phyloP scores from a whole-genome alignment of 2,329 filamentous ascomycete species.

The Arthrobotrys sphaeroides region DNA sequence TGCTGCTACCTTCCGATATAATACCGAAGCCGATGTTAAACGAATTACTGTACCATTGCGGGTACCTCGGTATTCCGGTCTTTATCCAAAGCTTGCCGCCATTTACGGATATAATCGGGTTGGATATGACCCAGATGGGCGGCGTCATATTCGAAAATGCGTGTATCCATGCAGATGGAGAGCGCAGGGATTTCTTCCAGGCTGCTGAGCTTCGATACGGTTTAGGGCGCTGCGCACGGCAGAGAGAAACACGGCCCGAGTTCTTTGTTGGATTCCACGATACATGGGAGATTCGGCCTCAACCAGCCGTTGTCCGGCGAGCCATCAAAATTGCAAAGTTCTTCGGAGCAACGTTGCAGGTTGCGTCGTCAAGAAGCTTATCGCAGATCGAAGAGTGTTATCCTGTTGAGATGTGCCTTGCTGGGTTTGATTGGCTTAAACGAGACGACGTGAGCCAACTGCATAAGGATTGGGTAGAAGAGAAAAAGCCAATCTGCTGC shows the following conservation, averaged over 20 bases:
- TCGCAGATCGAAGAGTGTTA: slow-evolving; percentile 58
- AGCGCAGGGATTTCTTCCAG: slow-evolving; percentile 64
- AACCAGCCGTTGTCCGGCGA: slow-evolving; percentile 60
- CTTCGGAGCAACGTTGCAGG: slow-evolving; percentile 59
- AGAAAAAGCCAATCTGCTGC: slow-evolving; percentile 56
- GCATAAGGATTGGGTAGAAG: slow-evolving; percentile 59
- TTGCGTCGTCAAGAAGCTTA: slow-evolving; percentile 34
- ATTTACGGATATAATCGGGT: slow-evolving; percentile 44
- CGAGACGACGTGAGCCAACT: slow-evolving; percentile 59
- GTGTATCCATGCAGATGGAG: slow-evolving; percentile 62
- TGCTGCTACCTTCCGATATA: slow-evolving; percentile 36
- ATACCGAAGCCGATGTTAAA: slow-evolving; percentile 46
- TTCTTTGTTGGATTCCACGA: slow-evolving; percentile 62
- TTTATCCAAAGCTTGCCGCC: slow-evolving; percentile 46
- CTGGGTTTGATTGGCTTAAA: slow-evolving; percentile 61
- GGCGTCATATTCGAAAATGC: slow-evolving; percentile 64
- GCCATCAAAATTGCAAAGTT: slow-evolving; percentile 61
- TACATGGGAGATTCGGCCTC: slow-evolving; percentile 59
- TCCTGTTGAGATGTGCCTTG: slow-evolving; percentile 55
- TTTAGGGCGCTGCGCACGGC: slow-evolving; percentile 58
- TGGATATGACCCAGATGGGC: slow-evolving; percentile 60
- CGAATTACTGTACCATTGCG: slow-evolving; percentile 45
- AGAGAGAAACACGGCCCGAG: slow-evolving; percentile 59
- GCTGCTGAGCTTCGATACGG: slow-evolving; percentile 60
- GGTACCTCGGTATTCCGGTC: slow-evolving; percentile 26